Evolutionary conservation across 2,329 filamentous ascomycete genomes (phyloP), one percentile per base, ranked within the genome.

Genomic region (Lasiodiplodia citricola): DNA sequence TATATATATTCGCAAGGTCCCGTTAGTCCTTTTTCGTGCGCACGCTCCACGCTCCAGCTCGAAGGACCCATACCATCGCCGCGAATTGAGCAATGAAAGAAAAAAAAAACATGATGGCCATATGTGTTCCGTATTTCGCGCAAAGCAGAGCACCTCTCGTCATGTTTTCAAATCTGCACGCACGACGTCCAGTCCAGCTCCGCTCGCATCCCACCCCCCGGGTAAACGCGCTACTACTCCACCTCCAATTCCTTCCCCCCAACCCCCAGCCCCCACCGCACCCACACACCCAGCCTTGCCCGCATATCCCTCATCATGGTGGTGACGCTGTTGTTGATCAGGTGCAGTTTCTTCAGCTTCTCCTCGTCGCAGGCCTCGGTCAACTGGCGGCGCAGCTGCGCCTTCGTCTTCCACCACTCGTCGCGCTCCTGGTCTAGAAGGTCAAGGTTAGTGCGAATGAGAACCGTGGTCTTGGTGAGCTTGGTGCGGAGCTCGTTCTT

Each of bases 301-400:
- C 47, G 35, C 66, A 65, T 68, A 10, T 70, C 69, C 31, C 37
- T 52, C 18, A 54, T 21, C 69, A 70, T 70, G 10, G 47, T 58
- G 4, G 4, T 4, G 41, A 35, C 25, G 21, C 58, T 68, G 28
- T 52, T 58, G 51, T 70, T 66, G 14, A 66, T 28, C 37, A 60
- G 13, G 3, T 70, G 37, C 16, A 65, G 58, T 10, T 5, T 11
- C 41, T 50, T 64, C 7, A 65, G 50, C 52, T 60, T 68, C 37
- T 58, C 47, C 14, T 41, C 23, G 21, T 37, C 6, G n/a, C 47
- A 25, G 16, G 23, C 52, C 18, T 54, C 51, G 35, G 23, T 31
- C 57, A 52, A 66, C 35, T 31, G 28, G 18, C 58, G 25, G 16
- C 69, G 66, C 66, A n/a, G 35, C 18, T 16, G 37, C 14, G 41